These are phyloP conservation scores for Neofusicoccum kwambonambiense DNA, from an alignment of 2,329 filamentous ascomycete genomes.

Conservation along the genomic window DNA sequence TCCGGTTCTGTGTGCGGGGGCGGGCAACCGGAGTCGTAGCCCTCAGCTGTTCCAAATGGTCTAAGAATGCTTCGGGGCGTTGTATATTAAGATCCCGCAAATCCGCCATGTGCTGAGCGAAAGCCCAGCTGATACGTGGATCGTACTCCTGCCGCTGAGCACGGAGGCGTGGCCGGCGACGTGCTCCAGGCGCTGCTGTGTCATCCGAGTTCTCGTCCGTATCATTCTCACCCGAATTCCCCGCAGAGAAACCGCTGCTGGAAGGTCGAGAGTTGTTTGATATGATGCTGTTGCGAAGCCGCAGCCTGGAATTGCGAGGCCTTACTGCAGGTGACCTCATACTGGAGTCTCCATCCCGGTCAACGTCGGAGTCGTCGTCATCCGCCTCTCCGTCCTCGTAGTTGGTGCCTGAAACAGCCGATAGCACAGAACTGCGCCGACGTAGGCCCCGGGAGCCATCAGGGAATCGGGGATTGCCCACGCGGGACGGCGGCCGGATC, in stretches of 20 bases:
- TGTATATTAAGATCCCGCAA: slow-evolving; percentile 33
- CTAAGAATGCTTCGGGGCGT: slow-evolving; percentile 32
- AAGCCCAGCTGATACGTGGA: slow-evolving; percentile 42
- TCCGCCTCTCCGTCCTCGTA: slow-evolving; percentile 45
- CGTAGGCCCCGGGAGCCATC: slow-evolving; percentile 39
- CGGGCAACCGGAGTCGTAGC: slow-evolving; percentile 40
- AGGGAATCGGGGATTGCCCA: slow-evolving; percentile 32
- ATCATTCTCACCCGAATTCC: slow-evolving; percentile 31
- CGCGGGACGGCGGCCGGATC: slow-evolving; percentile 40
- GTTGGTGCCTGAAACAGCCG: slow-evolving; percentile 30
- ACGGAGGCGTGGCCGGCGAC: slow-evolving; percentile 24
- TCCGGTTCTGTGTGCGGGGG: slow-evolving; percentile 39
- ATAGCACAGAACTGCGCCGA: slow-evolving; percentile 37
- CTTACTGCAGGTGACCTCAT: slow-evolving; percentile 37
- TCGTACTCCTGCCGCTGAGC: slow-evolving; percentile 37
- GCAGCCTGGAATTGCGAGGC: slow-evolving; percentile 34
- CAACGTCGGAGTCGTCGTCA: slow-evolving; percentile 40
- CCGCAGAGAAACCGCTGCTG: slow-evolving; percentile 27
- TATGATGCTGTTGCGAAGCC: slow-evolving; percentile 31
- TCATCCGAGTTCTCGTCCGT: slow-evolving; percentile 40
- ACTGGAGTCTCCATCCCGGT: slow-evolving; percentile 37
- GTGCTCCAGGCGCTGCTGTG: slow-evolving; percentile 32
- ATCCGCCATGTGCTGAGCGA: slow-evolving; percentile 40
- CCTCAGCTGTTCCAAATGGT: slow-evolving; percentile 33
- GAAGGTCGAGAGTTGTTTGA: slow-evolving; percentile 28